phyloP scores from a whole-genome alignment of 192 early-diverging fungal species.

The Spizellomyces sp. region DNA sequence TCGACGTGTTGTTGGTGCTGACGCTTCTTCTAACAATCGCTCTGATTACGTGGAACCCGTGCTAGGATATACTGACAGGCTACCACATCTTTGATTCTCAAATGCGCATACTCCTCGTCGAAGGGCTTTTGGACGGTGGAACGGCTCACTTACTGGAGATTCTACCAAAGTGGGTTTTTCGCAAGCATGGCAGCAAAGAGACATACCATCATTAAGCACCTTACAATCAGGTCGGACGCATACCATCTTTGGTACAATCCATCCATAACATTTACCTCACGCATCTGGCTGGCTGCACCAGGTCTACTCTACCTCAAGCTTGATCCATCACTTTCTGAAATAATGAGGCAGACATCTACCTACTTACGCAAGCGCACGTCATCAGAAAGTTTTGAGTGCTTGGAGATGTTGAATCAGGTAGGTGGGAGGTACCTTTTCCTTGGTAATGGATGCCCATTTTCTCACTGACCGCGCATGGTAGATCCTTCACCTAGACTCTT shows the following conservation, averaged over 20 bases:
- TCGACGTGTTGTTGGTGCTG: not conserved
- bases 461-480: not conserved
- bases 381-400: slow-evolving; percentile 23
- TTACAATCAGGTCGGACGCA: too few relatives aligned
- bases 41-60: not conserved
- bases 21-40: not conserved
- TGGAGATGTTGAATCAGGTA: not conserved
- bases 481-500: not conserved
- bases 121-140: slow-evolving; percentile 21
- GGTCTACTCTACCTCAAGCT: slow-evolving; percentile 7
- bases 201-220: too few relatives aligned
- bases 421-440: not conserved
- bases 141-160: slow-evolving; percentile 10
- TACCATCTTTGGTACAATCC: not conserved
- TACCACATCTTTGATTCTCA: slow-evolving; percentile 37
- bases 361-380: slow-evolving; percentile 19
- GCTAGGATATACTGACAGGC: slow-evolving; percentile 33
- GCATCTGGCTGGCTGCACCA: slow-evolving; percentile 9
- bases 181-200: too few relatives aligned
- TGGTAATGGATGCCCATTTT: not conserved
- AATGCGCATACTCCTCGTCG: slow-evolving; percentile 26
- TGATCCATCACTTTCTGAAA: slow-evolving; percentile 1
- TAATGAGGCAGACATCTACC: slow-evolving; percentile 13
- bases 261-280: slow-evolving; percentile 10
- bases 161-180: slow-evolving; percentile 6